phyloP scores from a whole-genome alignment of 1,284 basidiomycete species.

The Malassezia sp. region DNA sequence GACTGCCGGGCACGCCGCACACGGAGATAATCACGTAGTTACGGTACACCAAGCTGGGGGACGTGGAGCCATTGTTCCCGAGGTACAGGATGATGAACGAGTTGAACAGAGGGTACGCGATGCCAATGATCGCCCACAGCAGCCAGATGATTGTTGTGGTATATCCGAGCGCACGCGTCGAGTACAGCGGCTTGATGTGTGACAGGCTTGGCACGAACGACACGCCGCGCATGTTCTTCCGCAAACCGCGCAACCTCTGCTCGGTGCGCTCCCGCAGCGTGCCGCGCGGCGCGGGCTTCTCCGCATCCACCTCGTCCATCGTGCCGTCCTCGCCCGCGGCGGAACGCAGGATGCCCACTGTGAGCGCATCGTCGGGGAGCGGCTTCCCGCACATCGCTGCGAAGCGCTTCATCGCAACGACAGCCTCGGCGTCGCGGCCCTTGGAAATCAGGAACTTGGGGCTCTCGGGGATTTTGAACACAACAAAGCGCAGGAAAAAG shows the following conservation, averaged over 20 bases:
- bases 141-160: constrained; percentile 33
- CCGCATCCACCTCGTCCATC: constrained; percentile 18
- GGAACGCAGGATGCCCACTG: constrained; percentile 38
- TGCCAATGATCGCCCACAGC: constrained; percentile 43
- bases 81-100: constrained; percentile 44
- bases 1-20: constrained; percentile 42
- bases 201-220: background rate
- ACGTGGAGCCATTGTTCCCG: constrained; percentile 9
- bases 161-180: constrained; percentile 29
- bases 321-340: constrained; percentile 38
- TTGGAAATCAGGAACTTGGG: constrained; percentile 44
- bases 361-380: constrained; percentile 35
- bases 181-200: constrained; percentile 39
- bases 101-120: constrained; percentile 46
- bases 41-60: constrained; percentile 30
- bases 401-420: constrained; percentile 34
- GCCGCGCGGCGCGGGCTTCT: background rate
- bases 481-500: constrained; percentile 37
- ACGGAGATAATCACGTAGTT: constrained; percentile 44
- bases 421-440: constrained; percentile 44
- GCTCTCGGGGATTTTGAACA: constrained; percentile 44
- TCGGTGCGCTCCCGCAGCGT: constrained; percentile 3
- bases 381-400: constrained; percentile 34
- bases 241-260: background rate
- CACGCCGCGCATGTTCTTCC: background rate